Percentiles rank a stretch among this genome's conserved stretches.
These are phyloP conservation scores for Dysphania ambrosioides DNA, from an alignment of 148 eudicot species.

Conservation along the genomic window DNA sequence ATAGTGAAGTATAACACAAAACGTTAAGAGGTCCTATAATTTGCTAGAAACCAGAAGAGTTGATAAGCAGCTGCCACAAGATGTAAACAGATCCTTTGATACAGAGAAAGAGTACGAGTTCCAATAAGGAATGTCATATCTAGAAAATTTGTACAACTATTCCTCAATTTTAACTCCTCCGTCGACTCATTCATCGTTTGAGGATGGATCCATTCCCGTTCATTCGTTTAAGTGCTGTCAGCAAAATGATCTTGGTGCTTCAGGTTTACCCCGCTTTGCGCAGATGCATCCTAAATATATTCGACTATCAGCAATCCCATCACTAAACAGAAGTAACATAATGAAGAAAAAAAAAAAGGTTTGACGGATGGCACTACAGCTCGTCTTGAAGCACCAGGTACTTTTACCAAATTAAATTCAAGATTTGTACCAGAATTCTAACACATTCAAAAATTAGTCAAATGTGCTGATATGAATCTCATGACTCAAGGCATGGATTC, in stretches of 20 bases:
- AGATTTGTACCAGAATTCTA: background rate
- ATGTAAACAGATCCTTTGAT: background rate
- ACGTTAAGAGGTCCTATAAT: background rate
- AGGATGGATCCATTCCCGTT: slow-evolving; percentile 61
- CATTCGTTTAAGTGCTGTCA: slow-evolving; percentile 80
- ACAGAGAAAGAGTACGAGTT: background rate
- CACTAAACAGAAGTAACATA: background rate
- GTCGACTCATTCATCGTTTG: slow-evolving; percentile 59
- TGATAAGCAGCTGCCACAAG: background rate
- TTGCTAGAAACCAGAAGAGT: background rate
- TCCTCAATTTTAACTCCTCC: background rate
- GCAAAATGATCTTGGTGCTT: slow-evolving; percentile 92
- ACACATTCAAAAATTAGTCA: background rate
- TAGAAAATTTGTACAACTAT: slow-evolving; percentile 10
- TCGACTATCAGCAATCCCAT: background rate
- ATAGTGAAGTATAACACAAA: background rate
- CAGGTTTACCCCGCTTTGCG: slow-evolving; percentile 83
- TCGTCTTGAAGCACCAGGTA: background rate
- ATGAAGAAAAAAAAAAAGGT: background rate
- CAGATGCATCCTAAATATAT: background rate
- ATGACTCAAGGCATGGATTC: too few species aligned
- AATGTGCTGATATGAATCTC: background rate
- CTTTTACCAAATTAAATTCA: background rate
- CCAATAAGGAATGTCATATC: background rate
- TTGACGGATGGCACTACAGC: background rate